Base-by-base conservation (phyloP, 345 rosid genomes). In the Gossypium sturtianum region DNA sequence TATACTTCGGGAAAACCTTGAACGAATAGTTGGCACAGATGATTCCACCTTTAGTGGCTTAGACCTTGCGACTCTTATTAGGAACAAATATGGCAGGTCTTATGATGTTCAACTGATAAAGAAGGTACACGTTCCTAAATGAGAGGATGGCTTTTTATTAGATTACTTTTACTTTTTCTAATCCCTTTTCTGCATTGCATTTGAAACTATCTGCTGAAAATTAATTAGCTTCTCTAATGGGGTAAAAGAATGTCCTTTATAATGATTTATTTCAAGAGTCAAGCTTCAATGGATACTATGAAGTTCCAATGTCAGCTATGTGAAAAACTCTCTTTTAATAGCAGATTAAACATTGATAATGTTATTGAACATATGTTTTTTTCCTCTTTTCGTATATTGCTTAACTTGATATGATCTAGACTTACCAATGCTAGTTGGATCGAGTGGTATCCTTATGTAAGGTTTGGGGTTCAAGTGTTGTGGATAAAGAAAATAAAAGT, bases 61-160 rank as follows among this genome's bases (percentile, higher is more conserved):
- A 70, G 99, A 94, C 80, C 98, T 94, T 53, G 99, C 99, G 38
- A 92, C 99, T 27, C 94, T 94, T 65, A 91, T 94, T 44, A 85
- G 99, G 78, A 86, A 92, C 71, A 92, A 92, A 84, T 94, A 92
- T 78, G 98, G 99, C 70, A 87, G 88, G 81, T 94, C 99, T 76
- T 94, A 94, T 73, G 99, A 94, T 77, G 94, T 94, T 76, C 98
- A 87, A 75, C 83, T 92, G 66, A 92, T 94, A 80, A 94, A 92
- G 82, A 94, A 94, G 98, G 99, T 92, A 82, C 20, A 25, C 52
- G 8, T 34, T 65, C 59, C 61, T 76, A n/a, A 73, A 16, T 45
- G 34, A 61, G 38, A 25, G 66, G 70, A 27, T 27, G 57, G 19
- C 12, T 70, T 19, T 48, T 19, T 48, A 51, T 74, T 34, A 66